These are phyloP conservation scores for Nakaseomyces delphensis DNA, from an alignment of 1,139 yeast species.

Conservation along the genomic window DNA sequence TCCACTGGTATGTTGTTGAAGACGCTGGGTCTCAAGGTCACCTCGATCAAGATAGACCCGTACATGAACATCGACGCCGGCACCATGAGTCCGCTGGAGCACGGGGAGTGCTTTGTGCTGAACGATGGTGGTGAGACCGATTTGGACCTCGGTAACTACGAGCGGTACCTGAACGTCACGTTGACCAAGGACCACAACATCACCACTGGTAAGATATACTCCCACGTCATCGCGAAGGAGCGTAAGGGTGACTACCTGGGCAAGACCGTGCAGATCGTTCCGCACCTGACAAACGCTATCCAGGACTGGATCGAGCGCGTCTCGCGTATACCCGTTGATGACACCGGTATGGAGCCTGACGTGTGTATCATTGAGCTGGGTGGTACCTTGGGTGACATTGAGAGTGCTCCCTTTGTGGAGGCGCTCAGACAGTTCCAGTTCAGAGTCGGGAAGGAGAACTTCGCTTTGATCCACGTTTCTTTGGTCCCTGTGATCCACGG, in stretches of 20 bases:
- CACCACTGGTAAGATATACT: slow-evolving; percentile 95
- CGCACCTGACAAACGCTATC: slow-evolving; percentile 92
- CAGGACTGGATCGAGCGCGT: slow-evolving; percentile 98
- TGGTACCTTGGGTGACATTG: slow-evolving; percentile 99
- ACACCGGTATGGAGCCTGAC: slow-evolving; percentile 80
- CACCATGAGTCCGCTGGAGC: slow-evolving; percentile 98
- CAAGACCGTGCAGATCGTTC: slow-evolving; percentile 98
- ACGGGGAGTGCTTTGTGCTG: slow-evolving; percentile 95
- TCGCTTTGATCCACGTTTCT: slow-evolving; percentile 93
- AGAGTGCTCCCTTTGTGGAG: slow-evolving; percentile 97
- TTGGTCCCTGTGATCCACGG: slow-evolving; percentile 96
- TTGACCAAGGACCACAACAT: slow-evolving; percentile 90
- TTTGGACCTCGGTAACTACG: slow-evolving; percentile 95
- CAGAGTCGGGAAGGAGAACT: slow-evolving; percentile 88
- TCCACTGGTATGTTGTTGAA: slow-evolving; percentile 92
- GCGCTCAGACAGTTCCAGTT: slow-evolving; percentile 98
- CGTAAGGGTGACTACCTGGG: slow-evolving; percentile 97
- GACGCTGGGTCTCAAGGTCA: slow-evolving; percentile 87
- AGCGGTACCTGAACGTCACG: slow-evolving; percentile 88
- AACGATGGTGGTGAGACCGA: slow-evolving; percentile 99
- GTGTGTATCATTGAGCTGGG: slow-evolving; percentile 95
- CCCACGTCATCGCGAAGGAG: slow-evolving; percentile 88
- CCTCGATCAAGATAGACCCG: slow-evolving; percentile 97
- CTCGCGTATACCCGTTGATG: slow-evolving; percentile 85
- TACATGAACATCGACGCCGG: slow-evolving; percentile 99